Percentiles rank a stretch among this genome's conserved stretches.
These are phyloP conservation scores for Aspergillus diversus DNA, from an alignment of 495 filamentous ascomycete species.

Conservation along the genomic window DNA sequence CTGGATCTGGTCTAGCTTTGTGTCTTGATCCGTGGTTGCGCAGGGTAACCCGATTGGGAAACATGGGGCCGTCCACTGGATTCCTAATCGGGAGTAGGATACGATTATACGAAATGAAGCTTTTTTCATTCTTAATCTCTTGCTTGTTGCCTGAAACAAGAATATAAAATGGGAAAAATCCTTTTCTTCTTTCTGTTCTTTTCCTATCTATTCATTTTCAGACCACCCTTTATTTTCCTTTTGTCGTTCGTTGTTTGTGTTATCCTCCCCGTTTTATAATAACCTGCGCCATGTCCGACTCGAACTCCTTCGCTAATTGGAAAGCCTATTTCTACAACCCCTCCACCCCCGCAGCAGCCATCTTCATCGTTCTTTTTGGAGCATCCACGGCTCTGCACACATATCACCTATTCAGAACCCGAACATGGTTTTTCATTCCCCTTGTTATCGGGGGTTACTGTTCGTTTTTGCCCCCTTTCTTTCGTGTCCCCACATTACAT, in stretches of 20 bases:
- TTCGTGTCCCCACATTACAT: neutral
- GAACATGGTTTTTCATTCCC: constrained; percentile 57
- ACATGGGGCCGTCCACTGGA: neutral
- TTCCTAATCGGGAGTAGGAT: neutral
- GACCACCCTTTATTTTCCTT: neutral
- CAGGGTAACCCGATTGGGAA: neutral
- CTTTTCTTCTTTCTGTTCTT: neutral
- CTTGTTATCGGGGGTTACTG: constrained; percentile 56
- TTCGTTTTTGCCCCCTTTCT: constrained; percentile 32
- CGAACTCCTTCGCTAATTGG: constrained; percentile 19
- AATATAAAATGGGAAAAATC: neutral
- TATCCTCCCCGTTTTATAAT: no score
- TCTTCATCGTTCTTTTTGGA: constrained; percentile 54
- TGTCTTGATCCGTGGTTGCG: neutral
- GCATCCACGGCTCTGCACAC: constrained; percentile 40
- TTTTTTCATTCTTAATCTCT: neutral
- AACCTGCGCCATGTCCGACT: neutral
- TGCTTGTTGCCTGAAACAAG: neutral
- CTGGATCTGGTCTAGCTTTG: neutral
- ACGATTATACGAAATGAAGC: neutral
- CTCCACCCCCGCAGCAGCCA: constrained; percentile 47
- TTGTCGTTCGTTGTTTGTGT: neutral
- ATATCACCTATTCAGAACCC: constrained; percentile 41
- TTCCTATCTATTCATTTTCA: neutral
- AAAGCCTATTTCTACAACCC: constrained; percentile 53